phyloP scores from a whole-genome alignment of 2,329 filamentous ascomycete species.

The Tolypocladium nubicola region DNA sequence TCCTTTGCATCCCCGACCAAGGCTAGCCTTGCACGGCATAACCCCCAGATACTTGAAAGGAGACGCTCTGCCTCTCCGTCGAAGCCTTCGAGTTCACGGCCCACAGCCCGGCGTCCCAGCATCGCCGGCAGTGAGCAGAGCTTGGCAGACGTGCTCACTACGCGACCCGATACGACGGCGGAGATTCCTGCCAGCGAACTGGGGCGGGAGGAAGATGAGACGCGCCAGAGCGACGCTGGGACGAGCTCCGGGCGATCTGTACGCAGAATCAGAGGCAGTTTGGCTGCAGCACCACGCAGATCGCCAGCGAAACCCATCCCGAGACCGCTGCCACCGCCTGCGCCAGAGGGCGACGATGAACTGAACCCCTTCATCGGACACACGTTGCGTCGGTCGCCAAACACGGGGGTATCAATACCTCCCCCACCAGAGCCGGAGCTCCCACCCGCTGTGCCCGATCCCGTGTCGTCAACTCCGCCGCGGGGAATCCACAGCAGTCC shows the following conservation, averaged over 20 bases:
- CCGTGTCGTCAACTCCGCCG: conserved; percentile 43
- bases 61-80: conserved; percentile 26
- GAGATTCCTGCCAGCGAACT: conserved; percentile 12
- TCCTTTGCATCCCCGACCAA: conserved; percentile 60
- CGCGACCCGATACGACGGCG: conserved; percentile 17
- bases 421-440: conserved; percentile 48
- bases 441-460: conserved; percentile 45
- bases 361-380: conserved; percentile 19
- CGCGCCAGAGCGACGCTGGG: conserved; percentile 5
- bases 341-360: conserved; percentile 16
- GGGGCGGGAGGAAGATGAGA: conserved; percentile 9
- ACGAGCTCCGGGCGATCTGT: conserved; percentile 8
- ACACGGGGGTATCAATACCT: conserved; percentile 19
- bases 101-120: background rate
- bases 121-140: conserved; percentile 10
- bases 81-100: conserved; percentile 9
- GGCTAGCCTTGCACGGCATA: conserved; percentile 50
- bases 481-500: conserved; percentile 51
- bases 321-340: conserved; percentile 35
- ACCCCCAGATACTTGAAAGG: conserved; percentile 45
- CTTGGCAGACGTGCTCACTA: conserved; percentile 15
- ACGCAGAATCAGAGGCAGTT: conserved; percentile 13
- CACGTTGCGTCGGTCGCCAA: conserved; percentile 14
- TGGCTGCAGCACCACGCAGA: conserved; percentile 25
- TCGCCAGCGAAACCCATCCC: conserved; percentile 32